phyloP scores from a whole-genome alignment of 805 yeast genomes.

The Pichia thaimueangensis region DNA sequence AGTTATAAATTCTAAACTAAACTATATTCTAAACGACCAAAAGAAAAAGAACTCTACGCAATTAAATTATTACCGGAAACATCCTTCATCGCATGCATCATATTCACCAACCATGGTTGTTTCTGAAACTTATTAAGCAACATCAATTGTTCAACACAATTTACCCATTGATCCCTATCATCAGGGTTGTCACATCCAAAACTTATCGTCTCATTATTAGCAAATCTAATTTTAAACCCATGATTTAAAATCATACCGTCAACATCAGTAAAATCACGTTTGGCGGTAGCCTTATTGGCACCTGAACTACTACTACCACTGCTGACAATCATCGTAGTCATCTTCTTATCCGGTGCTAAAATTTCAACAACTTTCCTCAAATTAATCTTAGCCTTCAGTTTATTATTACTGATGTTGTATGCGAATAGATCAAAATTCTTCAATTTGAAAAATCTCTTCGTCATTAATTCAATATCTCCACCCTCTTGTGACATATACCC shows the following conservation, averaged over 20 bases:
- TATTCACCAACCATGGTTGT: slow-evolving; percentile 33
- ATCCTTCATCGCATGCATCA: slow-evolving; percentile 17
- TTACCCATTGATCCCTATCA: slow-evolving; percentile 63
- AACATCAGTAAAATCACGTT: slow-evolving; percentile 1
- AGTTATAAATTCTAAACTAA: too few relatives aligned
- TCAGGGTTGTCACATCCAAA: slow-evolving; percentile 73
- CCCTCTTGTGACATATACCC: slow-evolving; percentile 87
- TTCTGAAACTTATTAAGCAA: slow-evolving; percentile 28
- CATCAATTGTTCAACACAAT: slow-evolving; percentile 48
- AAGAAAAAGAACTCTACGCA: too few relatives aligned
- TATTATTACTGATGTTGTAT: slow-evolving; percentile 60
- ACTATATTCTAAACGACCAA: too few relatives aligned
- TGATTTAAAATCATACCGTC: slow-evolving; percentile 69
- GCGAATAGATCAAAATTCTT: slow-evolving; percentile 69
- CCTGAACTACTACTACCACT: neutral
- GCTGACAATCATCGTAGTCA: neutral
- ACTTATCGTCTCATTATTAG: slow-evolving; percentile 74
- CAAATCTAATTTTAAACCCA: slow-evolving; percentile 68
- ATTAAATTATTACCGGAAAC: neutral
- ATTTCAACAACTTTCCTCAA: slow-evolving; percentile 58
- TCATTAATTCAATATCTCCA: slow-evolving; percentile 75
- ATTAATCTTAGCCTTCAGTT: slow-evolving; percentile 71
- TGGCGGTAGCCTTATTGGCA: neutral
- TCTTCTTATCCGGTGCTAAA: slow-evolving; percentile 27
- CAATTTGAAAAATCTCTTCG: slow-evolving; percentile 69